Conservation (phyloP, 2,329 filamentous ascomycete genomes). For the Samsoniella hepiali region DNA sequence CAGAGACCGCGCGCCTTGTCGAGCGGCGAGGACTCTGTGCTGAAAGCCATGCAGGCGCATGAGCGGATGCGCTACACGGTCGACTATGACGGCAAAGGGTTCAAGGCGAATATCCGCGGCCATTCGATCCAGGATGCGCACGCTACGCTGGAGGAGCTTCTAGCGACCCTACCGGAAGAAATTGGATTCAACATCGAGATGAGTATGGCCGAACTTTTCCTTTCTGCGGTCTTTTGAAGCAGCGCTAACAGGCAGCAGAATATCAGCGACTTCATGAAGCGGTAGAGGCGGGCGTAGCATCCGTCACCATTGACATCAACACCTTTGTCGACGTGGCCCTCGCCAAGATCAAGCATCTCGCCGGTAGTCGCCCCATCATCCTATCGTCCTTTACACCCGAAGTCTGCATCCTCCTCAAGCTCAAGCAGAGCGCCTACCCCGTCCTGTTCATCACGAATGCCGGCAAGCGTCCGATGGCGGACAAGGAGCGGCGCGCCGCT, state of each 20-base stretch:
- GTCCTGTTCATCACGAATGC: slow-evolving; percentile 35
- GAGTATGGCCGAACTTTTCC: slow-evolving; percentile 27
- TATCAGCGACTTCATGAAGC: slow-evolving; percentile 40
- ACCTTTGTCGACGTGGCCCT: slow-evolving; percentile 37
- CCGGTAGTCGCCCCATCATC: slow-evolving; percentile 30
- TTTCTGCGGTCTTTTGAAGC: background rate
- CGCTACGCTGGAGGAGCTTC: slow-evolving; percentile 36
- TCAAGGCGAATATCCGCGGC: slow-evolving; percentile 40
- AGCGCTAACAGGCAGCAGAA: slow-evolving; percentile 26
- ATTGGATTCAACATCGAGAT: slow-evolving; percentile 41
- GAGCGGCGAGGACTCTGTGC: slow-evolving; percentile 23
- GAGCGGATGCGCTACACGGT: slow-evolving; percentile 37
- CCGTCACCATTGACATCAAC: slow-evolving; percentile 37
- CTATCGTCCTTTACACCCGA: slow-evolving; percentile 36
- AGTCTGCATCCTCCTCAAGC: slow-evolving; percentile 31
- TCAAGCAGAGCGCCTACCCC: slow-evolving; percentile 33
- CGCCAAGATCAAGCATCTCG: slow-evolving; percentile 27
- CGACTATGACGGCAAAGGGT: slow-evolving; percentile 37
- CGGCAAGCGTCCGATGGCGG: slow-evolving; percentile 27
- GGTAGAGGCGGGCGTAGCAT: slow-evolving; percentile 31
- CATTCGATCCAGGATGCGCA: slow-evolving; percentile 37
- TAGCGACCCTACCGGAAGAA: slow-evolving; percentile 32
- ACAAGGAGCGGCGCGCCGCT: slow-evolving; percentile 33
- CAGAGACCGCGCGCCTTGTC: slow-evolving; percentile 25
- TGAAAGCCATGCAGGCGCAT: slow-evolving; percentile 23